Evolutionary conservation across 108 stramenopile genomes (phyloP).

Genomic region (Aurantiochytrium sp.): DNA sequence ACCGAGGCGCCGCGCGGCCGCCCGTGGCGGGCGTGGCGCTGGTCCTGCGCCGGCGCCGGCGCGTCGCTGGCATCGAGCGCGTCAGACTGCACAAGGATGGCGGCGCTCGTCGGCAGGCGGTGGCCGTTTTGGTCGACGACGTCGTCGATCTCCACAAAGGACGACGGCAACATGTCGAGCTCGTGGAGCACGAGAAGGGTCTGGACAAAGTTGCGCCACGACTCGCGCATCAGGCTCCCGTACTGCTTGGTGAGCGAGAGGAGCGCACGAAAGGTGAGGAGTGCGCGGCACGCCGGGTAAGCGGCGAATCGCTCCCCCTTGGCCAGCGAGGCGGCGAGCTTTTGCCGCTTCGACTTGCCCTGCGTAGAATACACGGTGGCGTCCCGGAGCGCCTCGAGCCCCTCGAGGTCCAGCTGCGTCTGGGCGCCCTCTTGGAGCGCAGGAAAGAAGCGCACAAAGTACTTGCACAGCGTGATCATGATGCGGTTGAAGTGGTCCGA

Average conservation of each 20-base stretch:
- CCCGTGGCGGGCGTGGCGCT: no score
- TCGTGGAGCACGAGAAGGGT: not conserved
- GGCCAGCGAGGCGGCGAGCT: not conserved
- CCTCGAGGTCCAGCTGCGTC: constrained; percentile 1
- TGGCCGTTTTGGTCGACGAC: not conserved
- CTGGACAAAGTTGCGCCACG: constrained; percentile 20
- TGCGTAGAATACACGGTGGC: not conserved
- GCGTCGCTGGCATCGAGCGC: not conserved
- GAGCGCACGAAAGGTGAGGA: not conserved
- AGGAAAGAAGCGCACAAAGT: constrained; percentile 27
- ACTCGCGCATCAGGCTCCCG: constrained; percentile 1
- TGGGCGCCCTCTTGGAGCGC: constrained; percentile 7
- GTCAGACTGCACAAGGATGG: not conserved
- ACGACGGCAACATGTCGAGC: not conserved
- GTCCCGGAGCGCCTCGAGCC: not conserved
- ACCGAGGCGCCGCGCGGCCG: not conserved
- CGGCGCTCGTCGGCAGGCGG: not conserved
- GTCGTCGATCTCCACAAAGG: constrained; percentile 9
- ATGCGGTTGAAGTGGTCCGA: not conserved
- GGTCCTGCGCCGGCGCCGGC: no score
- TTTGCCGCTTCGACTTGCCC: not conserved
- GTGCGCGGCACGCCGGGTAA: not conserved
- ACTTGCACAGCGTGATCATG: constrained; percentile 12
- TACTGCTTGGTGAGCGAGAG: constrained; percentile 19
- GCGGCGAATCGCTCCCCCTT: not conserved